phyloP scores from a whole-genome alignment of 768 basidiomycete species.

The Jaapia argillacea region DNA sequence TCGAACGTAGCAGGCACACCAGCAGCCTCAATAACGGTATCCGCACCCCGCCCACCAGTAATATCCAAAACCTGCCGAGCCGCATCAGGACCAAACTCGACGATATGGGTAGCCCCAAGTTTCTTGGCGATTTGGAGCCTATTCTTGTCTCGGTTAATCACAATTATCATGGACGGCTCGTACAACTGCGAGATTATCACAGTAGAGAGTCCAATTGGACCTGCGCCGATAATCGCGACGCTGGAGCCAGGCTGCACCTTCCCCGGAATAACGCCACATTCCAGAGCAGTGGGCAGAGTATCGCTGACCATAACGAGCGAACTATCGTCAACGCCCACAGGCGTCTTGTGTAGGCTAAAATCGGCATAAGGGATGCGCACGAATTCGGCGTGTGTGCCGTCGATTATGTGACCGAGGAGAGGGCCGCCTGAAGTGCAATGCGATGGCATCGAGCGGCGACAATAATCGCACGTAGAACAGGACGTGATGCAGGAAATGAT shows the following conservation, averaged over 20 bases:
- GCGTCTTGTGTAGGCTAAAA: slow-evolving; percentile 9
- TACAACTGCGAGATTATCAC: slow-evolving; percentile 15
- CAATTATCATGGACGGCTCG: slow-evolving; percentile 11
- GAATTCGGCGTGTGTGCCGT: slow-evolving; percentile 17
- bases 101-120: slow-evolving; percentile 14
- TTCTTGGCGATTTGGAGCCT: slow-evolving; percentile 9
- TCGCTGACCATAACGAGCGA: slow-evolving; percentile 15
- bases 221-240: slow-evolving; percentile 14
- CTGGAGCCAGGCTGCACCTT: slow-evolving; percentile 12
- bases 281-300: slow-evolving; percentile 14
- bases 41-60: slow-evolving; percentile 15
- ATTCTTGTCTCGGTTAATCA: slow-evolving; percentile 13
- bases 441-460: slow-evolving; percentile 10
- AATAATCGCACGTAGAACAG: slow-evolving; percentile 12
- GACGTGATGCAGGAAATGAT: slow-evolving; percentile 12
- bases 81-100: slow-evolving; percentile 10
- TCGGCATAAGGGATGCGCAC: slow-evolving; percentile 15
- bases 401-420: slow-evolving; percentile 15
- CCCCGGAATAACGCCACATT: slow-evolving; percentile 16
- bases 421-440: slow-evolving; percentile 14
- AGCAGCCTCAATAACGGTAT: slow-evolving; percentile 16
- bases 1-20: slow-evolving; percentile 15
- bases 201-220: slow-evolving; percentile 14
- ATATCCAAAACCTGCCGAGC: slow-evolving; percentile 13
- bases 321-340: slow-evolving; percentile 8